Base-by-base conservation (phyloP, 177 flowering plant genomes). In the Vitis hybrid region DNA sequence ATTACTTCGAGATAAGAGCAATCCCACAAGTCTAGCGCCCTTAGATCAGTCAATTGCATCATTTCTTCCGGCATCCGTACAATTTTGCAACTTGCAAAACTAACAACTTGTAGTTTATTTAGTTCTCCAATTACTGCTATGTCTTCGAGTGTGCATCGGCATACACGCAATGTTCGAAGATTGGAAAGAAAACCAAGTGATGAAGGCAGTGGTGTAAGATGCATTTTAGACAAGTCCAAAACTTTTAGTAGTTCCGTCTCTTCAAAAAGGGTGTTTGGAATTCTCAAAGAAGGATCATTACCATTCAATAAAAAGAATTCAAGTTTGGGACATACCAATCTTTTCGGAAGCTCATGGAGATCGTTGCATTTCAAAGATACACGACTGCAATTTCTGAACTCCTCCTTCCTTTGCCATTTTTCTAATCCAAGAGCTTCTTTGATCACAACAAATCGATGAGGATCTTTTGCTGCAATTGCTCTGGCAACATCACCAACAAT, bases 401-500 rank as follows among this genome's bases (percentile, higher is more conserved):
- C 8, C 3, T 56, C 21, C 11, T n/a, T 50, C 2, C 6, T 17
- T 0, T 39, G 62, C 70, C 65, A 62, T 21, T 10, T 19, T 6
- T 51, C 23, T 12, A 57, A 18, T 13, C 57, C 73, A 21, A 2
- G 15, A 15, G 30, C 65, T 18, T 51, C 9, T n/a, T 4, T 21
- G 23, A 21, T 51, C 14, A 70, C 18, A 1, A 45, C 23, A 13
- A 59, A 6, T 55, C 19, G 23, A 17, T 58, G 57, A 2, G 26
- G 2, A 8, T 68, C 67, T 51, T 30, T 14, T 1, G 70, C 58
- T 39, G 75, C 75, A 39, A 68, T 68, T 17, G 51, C 11, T 8
- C 26, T 50, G 39, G 74, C 76, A 14, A 79, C 64, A 50, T 71
- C 55, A 3, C 74, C 70, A 26, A 76, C 49, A 18, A 70, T 17